Evolutionary conservation across 208 protist species (phyloP), one percentile per base, ranked within the genome.

Genomic region (Leishmania martiniquensis): DNA sequence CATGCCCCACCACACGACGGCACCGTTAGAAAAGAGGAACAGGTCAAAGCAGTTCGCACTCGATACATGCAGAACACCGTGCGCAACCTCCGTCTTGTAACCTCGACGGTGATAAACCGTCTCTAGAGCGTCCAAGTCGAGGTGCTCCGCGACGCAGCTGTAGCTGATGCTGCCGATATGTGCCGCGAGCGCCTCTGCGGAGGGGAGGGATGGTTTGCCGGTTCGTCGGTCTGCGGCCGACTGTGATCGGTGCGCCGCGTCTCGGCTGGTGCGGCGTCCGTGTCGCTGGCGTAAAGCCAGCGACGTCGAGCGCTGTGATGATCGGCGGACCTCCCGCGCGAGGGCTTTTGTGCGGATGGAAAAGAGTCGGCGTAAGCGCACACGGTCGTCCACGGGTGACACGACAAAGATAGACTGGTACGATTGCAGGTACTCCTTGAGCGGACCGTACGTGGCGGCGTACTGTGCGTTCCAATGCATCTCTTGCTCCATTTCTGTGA

Each of bases 351-450:
- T 82, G 49, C 72, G 85, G 39, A 57, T 77, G 34, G 45, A 84
- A 79, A 75, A 80, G 22, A 72, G 60, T 9, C 83, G 81, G 39
- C 87, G 89, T 39, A 95, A 80, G 39, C 82, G 85, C 37, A 95
- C 91, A 47, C 85, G 87, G 59, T 92, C 89, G 67, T 91, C 83
- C 15, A 95, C 70, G 15, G 91, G 91, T 1, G 89, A 95, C 17
- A 93, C 85, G 45, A 89, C 87, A 76, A 95, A 95, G 63, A 95
- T 89, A n/a, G 89, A 90, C 55, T 93, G 91, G 72, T 93, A 95
- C 29, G 87, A 89, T 49, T 93, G 87, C 60, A 95, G 83, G 55
- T 91, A 95, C 66, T 93, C 89, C 34, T 80, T 39, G 29, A 95
- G 78, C 51, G 72, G 80, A 10, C 91, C 91, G 78, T 92, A 92